phyloP scores from a whole-genome alignment of 2,329 filamentous ascomycete genomes.

The Massarina eburnea region DNA sequence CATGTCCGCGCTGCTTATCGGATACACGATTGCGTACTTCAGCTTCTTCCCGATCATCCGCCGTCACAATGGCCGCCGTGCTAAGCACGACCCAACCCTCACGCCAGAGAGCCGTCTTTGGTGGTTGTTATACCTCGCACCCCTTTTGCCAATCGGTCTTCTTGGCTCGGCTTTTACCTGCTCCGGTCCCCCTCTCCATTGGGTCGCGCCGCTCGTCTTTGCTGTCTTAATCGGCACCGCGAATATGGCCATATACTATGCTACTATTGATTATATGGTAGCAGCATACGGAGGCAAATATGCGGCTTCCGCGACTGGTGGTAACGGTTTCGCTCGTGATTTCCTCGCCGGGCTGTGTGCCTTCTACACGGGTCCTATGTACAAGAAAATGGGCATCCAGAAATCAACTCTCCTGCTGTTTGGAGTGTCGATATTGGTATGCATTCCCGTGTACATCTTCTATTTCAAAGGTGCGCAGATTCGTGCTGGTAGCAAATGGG shows the following conservation, averaged over 20 bases:
- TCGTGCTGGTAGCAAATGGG: slow-evolving; percentile 41
- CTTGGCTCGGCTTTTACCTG: slow-evolving; percentile 65
- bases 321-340: slow-evolving; percentile 74
- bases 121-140: slow-evolving; percentile 63
- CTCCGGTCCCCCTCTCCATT: slow-evolving; percentile 63
- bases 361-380: slow-evolving; percentile 49
- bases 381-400: slow-evolving; percentile 26
- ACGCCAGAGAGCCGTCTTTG: slow-evolving; percentile 66
- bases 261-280: slow-evolving; percentile 78
- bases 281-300: slow-evolving; percentile 69
- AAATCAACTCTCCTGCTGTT: slow-evolving; percentile 49
- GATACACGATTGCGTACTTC: slow-evolving; percentile 64
- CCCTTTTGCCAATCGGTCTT: slow-evolving; percentile 65
- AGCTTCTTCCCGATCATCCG: slow-evolving; percentile 56
- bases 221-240: slow-evolving; percentile 63
- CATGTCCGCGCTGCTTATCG: slow-evolving; percentile 61
- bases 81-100: slow-evolving; percentile 47
- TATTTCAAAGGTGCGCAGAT: slow-evolving; percentile 58
- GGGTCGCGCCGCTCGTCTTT: slow-evolving; percentile 58
- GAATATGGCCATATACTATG: slow-evolving; percentile 71
- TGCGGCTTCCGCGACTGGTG: slow-evolving; percentile 73
- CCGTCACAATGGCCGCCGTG: slow-evolving; percentile 49
- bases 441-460: slow-evolving; percentile 57
- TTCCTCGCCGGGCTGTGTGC: slow-evolving; percentile 73
- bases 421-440: slow-evolving; percentile 51